These are phyloP conservation scores for Candida palmyrensis DNA, from an alignment of 805 yeast species.

Conservation along the genomic window DNA sequence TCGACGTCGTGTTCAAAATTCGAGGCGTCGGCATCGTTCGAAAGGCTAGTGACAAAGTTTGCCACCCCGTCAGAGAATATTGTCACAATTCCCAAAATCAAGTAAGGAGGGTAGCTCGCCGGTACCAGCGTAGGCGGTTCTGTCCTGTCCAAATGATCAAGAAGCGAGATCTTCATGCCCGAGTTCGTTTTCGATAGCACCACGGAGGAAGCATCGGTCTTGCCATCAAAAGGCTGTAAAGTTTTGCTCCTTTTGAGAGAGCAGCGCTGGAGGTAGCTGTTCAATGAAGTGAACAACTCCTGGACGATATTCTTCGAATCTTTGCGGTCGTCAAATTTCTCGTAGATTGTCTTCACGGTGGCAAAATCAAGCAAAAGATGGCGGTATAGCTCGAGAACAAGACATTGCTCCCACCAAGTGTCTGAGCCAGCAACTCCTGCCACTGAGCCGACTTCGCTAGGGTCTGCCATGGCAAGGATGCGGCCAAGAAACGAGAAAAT, in stretches of 20 bases:
- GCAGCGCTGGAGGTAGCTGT: conserved; percentile 19
- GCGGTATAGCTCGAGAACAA: conserved; percentile 70
- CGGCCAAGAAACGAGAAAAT: conserved; percentile 72
- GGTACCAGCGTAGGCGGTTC: conserved; percentile 69
- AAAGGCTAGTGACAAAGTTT: conserved; percentile 40
- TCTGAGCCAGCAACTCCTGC: not conserved
- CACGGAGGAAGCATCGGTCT: not conserved
- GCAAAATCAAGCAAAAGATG: conserved; percentile 54
- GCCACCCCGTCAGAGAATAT: conserved; percentile 68
- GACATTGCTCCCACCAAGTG: conserved; percentile 76
- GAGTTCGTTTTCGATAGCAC: conserved; percentile 40
- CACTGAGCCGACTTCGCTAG: conserved; percentile 2
- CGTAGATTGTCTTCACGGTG: conserved; percentile 48
- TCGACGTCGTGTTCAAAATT: conserved; percentile 30
- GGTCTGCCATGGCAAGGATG: conserved; percentile 16
- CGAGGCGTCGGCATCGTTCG: conserved; percentile 14
- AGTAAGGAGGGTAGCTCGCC: conserved; percentile 50
- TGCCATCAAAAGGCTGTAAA: conserved; percentile 2
- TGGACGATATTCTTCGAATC: conserved; percentile 57
- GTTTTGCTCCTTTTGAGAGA: not conserved
- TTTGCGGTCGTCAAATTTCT: conserved; percentile 51
- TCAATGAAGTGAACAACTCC: conserved; percentile 43
- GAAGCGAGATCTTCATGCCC: conserved; percentile 45
- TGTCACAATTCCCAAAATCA: conserved; percentile 51
- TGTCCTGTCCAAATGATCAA: conserved; percentile 75